Evolutionary conservation across 1,284 basidiomycete species (phyloP).

Genomic region (Singerocomus rubriflavus): DNA sequence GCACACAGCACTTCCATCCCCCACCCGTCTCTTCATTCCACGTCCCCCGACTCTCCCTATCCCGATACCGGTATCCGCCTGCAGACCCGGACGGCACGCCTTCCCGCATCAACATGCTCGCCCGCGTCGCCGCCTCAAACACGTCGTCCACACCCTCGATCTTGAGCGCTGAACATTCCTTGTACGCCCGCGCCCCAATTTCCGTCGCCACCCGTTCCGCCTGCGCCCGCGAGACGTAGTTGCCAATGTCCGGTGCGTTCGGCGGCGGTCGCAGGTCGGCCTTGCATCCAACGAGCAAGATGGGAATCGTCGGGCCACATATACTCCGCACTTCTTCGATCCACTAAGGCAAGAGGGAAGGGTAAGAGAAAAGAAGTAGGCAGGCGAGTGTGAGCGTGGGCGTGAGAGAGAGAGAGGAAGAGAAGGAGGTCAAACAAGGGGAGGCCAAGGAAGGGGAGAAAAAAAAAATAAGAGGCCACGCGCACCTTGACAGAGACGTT

Average conservation of each 20-base stretch:
- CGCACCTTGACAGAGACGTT: constrained; percentile 89
- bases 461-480: too few species aligned
- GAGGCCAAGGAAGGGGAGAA: neutral
- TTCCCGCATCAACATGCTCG: constrained; percentile 91
- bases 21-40: constrained; percentile 39
- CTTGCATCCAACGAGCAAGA: constrained; percentile 86
- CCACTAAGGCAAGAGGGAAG: constrained; percentile 59
- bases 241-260: constrained; percentile 38
- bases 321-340: constrained; percentile 94
- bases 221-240: constrained; percentile 68
- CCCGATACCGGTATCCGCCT: constrained; percentile 34
- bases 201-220: constrained; percentile 74
- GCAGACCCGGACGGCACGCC: constrained; percentile 57
- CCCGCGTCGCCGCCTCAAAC: constrained; percentile 91
- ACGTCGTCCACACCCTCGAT: constrained; percentile 95
- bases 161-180: constrained; percentile 88
- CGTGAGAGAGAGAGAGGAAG: neutral
- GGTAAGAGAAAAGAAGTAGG: too few species aligned
- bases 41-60: neutral
- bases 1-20: constrained; percentile 57
- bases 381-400: neutral
- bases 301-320: constrained; percentile 81
- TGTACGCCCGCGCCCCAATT: constrained; percentile 89
- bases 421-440: neutral
- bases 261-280: constrained; percentile 71